These are phyloP conservation scores for Graphilbum ipis-grandicollis DNA, from an alignment of 2,329 filamentous ascomycete species.

Conservation along the genomic window DNA sequence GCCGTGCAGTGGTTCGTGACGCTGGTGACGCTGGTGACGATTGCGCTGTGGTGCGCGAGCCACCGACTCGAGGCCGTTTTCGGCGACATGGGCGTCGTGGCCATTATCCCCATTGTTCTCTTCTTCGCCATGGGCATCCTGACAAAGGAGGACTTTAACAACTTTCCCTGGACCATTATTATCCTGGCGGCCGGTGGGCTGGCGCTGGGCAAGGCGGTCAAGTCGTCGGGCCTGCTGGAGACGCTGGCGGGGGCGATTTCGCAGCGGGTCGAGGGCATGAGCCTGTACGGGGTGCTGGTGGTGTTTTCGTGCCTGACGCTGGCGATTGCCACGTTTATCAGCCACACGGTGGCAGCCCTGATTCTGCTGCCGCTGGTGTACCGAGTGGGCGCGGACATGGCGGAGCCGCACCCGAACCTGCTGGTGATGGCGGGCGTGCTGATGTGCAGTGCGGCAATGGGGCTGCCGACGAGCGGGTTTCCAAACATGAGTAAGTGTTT, in stretches of 20 bases:
- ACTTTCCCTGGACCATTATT: constrained; percentile 99
- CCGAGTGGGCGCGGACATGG: constrained; percentile 72
- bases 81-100: constrained; percentile 96
- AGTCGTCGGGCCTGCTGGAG: constrained; percentile 78
- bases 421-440: constrained; percentile 88
- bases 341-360: constrained; percentile 86
- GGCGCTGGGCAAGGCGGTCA: constrained; percentile 84
- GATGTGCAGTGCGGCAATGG: constrained; percentile 98
- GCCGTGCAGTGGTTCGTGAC: constrained; percentile 89
- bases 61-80: constrained; percentile 79
- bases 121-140: constrained; percentile 95
- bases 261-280: constrained; percentile 53
- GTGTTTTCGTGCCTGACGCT: constrained; percentile 75
- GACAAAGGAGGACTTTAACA: constrained; percentile 98
- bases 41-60: constrained; percentile 78
- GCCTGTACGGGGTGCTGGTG: constrained; percentile 69
- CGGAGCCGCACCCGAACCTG: constrained; percentile 79
- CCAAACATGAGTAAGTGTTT: constrained; percentile 94
- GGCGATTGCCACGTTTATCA: constrained; percentile 93
- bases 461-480: constrained; percentile 85
- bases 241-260: constrained; percentile 73
- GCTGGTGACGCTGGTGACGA: constrained; percentile 66
- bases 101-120: constrained; percentile 84
- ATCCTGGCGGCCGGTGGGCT: constrained; percentile 90
- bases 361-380: constrained; percentile 86